Evolutionary conservation across 2,329 filamentous ascomycete species (phyloP).

Genomic region (Epichloe coenophiala): DNA sequence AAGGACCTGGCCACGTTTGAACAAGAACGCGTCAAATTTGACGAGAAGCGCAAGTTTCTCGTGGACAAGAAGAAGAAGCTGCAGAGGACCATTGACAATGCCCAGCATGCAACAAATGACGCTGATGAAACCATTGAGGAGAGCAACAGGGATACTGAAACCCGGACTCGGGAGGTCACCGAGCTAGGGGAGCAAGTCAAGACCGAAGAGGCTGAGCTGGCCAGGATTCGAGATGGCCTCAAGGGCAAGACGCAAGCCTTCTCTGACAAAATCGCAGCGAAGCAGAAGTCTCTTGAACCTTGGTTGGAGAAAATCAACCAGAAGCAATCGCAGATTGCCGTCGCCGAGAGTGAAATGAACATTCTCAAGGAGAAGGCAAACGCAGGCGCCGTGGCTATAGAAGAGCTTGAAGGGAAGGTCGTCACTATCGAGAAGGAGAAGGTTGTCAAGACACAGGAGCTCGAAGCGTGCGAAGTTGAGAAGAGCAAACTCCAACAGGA

Average conservation of each 20-base stretch:
- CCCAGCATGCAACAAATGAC: slow-evolving; percentile 60
- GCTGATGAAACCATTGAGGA: slow-evolving; percentile 67
- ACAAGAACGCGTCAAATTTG: slow-evolving; percentile 92
- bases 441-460: slow-evolving; percentile 55
- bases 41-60: slow-evolving; percentile 94
- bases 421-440: slow-evolving; percentile 58
- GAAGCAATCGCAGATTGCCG: slow-evolving; percentile 85
- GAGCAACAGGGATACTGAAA: slow-evolving; percentile 65
- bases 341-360: slow-evolving; percentile 86
- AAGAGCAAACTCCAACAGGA: slow-evolving; percentile 64
- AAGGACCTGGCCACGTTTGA: slow-evolving; percentile 91
- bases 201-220: slow-evolving; percentile 68
- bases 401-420: slow-evolving; percentile 74
- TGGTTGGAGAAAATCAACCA: slow-evolving; percentile 97
- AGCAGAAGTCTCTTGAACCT: slow-evolving; percentile 88
- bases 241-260: slow-evolving; percentile 94
- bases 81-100: slow-evolving; percentile 71
- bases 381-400: slow-evolving; percentile 68
- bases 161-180: slow-evolving; percentile 58
- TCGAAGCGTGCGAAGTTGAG: slow-evolving; percentile 62
- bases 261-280: slow-evolving; percentile 80
- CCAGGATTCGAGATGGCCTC: slow-evolving; percentile 68
- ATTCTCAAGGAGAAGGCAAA: slow-evolving; percentile 85
- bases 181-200: slow-evolving; percentile 71
- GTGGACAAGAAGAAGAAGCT: slow-evolving; percentile 86